These are phyloP conservation scores for Globisporangium cystogenes DNA, from an alignment of 352 stramenopile species.

Conservation along the genomic window DNA sequence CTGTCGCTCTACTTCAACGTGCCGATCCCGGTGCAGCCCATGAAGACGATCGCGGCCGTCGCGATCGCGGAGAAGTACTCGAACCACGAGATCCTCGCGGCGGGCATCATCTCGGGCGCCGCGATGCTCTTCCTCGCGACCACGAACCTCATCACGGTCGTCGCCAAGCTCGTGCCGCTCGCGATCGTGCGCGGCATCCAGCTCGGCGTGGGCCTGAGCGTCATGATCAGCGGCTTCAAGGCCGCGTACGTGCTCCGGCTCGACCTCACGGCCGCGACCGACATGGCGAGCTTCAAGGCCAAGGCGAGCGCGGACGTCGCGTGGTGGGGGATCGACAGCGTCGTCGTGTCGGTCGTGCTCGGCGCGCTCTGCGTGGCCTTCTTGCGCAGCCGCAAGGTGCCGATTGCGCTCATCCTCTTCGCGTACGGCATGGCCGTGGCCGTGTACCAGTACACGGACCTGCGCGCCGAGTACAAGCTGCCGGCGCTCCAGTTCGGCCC, in stretches of 20 bases:
- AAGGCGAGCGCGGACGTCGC: conserved; percentile 21
- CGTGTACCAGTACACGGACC: conserved; percentile 45
- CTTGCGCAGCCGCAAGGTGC: conserved; percentile 49
- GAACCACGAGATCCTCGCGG: conserved; percentile 74
- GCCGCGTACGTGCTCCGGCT: conserved; percentile 43
- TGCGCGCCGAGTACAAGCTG: conserved; percentile 45
- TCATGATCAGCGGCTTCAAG: conserved; percentile 84
- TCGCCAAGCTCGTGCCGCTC: conserved; percentile 86
- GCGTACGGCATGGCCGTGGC: conserved; percentile 64
- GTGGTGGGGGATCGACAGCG: conserved; percentile 64
- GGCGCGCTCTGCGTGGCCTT: conserved; percentile 70
- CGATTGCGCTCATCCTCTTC: conserved; percentile 61
- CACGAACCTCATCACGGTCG: conserved; percentile 88
- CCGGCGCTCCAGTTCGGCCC: conserved; percentile 45
- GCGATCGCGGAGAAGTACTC: conserved; percentile 82
- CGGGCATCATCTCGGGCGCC: conserved; percentile 80
- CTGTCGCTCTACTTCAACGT: conserved; percentile 87
- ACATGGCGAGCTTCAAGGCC: conserved; percentile 19
- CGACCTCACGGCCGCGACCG: conserved; percentile 21
- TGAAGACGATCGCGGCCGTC: conserved; percentile 93
- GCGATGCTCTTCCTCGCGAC: conserved; percentile 69
- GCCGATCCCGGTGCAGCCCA: conserved; percentile 94
- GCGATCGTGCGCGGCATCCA: conserved; percentile 89
- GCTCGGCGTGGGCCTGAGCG: conserved; percentile 85
- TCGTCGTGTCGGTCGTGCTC: conserved; percentile 63